Conservation (phyloP, 1,284 basidiomycete genomes). For the Irpex rosettiformis region DNA sequence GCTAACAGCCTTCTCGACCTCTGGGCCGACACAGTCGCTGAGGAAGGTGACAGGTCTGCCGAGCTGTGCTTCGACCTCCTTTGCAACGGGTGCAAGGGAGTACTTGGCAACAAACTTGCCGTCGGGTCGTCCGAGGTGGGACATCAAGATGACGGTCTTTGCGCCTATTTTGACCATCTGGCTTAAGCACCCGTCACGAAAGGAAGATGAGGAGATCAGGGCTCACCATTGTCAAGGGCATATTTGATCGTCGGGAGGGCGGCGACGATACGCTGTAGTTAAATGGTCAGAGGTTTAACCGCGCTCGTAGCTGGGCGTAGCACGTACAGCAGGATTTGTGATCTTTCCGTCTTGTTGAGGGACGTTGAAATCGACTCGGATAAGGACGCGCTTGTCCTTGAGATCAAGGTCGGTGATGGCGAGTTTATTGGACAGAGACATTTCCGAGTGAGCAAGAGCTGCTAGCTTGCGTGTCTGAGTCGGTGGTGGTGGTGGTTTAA, state of each 20-base stretch:
- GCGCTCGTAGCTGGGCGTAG: slow-evolving; percentile 2
- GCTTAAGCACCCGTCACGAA: slow-evolving; percentile 8
- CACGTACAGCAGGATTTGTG: slow-evolving; percentile 91
- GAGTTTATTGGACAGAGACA: slow-evolving; percentile 96
- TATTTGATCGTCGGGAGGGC: slow-evolving; percentile 96
- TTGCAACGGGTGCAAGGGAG: slow-evolving; percentile 86
- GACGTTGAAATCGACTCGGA: slow-evolving; percentile 99
- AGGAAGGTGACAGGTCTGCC: slow-evolving; percentile 78
- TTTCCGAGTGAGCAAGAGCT: slow-evolving; percentile 38
- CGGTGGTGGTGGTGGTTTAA: slow-evolving; percentile 7
- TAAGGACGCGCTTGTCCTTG: slow-evolving; percentile 89
- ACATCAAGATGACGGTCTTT: slow-evolving; percentile 89
- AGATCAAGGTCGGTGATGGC: slow-evolving; percentile 91
- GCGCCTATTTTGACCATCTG: slow-evolving; percentile 60
- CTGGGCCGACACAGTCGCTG: slow-evolving; percentile 82
- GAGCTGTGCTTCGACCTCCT: slow-evolving; percentile 72
- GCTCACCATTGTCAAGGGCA: slow-evolving; percentile 80
- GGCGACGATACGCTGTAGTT: slow-evolving; percentile 84
- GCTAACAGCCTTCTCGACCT: slow-evolving; percentile 79
- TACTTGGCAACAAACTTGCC: slow-evolving; percentile 89
- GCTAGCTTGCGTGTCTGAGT: neutral
- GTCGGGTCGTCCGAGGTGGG: slow-evolving; percentile 96
- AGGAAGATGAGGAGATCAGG: slow-evolving; percentile 1
- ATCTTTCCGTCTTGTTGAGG: slow-evolving; percentile 88
- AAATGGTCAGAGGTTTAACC: slow-evolving; percentile 12